A percentile compares a stretch with the other conserved stretches of the same genome.
Evolutionary conservation across 2,329 filamentous ascomycete genomes (phyloP).

Genomic region (Macroventuria anomochaeta): DNA sequence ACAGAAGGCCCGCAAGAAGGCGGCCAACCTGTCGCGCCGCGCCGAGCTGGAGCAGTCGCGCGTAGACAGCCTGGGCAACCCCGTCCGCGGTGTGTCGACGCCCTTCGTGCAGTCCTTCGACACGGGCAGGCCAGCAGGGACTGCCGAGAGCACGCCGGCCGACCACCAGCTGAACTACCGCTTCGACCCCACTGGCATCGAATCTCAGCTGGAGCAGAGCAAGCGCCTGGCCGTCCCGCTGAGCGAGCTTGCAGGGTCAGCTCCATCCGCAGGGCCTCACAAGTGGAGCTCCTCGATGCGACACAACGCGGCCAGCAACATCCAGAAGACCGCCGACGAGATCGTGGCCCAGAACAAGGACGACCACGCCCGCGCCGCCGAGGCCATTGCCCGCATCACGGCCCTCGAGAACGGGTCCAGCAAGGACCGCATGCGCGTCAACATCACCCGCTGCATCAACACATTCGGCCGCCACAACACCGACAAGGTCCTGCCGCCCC

Average conservation of each 20-base stretch:
- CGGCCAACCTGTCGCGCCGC: conserved; percentile 79
- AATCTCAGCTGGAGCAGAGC: conserved; percentile 70
- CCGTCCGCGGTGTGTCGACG: conserved; percentile 78
- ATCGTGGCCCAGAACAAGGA: conserved; percentile 30
- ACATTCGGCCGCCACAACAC: conserved; percentile 92
- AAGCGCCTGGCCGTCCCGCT: conserved; percentile 69
- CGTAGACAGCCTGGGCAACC: conserved; percentile 72
- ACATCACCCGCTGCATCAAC: conserved; percentile 82
- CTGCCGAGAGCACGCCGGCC: conserved; percentile 33
- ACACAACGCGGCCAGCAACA: conserved; percentile 2
- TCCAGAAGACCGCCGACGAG: conserved; percentile 27
- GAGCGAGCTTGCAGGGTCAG: conserved; percentile 21
- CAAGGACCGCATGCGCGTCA: conserved; percentile 79
- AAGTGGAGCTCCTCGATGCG: conserved; percentile 17
- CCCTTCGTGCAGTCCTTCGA: conserved; percentile 85
- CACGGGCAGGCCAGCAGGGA: conserved; percentile 55
- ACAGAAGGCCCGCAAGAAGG: conserved; percentile 82
- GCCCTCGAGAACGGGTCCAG: conserved; percentile 77
- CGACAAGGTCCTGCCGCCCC: conserved; percentile 71
- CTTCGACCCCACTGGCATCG: conserved; percentile 71
- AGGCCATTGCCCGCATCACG: conserved; percentile 81
- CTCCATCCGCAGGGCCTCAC: not conserved
- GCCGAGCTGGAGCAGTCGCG: conserved; percentile 71
- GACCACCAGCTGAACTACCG: conserved; percentile 74
- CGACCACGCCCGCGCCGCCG: conserved; percentile 70